Percentiles rank a stretch among this genome's conserved stretches.
phyloP scores from a whole-genome alignment of 805 yeast genomes.

The Priceomyces fermenticarens region DNA sequence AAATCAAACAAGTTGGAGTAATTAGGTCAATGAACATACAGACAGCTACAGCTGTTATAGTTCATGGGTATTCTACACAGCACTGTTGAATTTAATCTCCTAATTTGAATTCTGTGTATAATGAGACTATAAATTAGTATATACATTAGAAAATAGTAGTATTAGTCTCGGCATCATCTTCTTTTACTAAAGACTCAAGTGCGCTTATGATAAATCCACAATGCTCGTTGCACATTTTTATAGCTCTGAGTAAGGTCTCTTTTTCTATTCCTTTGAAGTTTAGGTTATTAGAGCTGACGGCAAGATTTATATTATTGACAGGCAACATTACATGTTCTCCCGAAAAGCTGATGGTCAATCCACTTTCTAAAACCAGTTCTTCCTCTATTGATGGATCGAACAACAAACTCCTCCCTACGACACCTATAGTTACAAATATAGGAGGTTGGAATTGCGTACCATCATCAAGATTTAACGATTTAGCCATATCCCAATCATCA shows the following conservation, averaged over 20 bases:
- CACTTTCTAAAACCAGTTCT: slow-evolving; percentile 83
- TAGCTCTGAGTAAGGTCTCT: slow-evolving; percentile 47
- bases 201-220: slow-evolving; percentile 65
- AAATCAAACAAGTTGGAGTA: slow-evolving; percentile 89
- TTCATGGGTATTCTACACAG: slow-evolving; percentile 80
- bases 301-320: slow-evolving; percentile 62
- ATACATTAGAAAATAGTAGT: slow-evolving; percentile 20
- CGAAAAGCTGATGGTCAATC: slow-evolving; percentile 70
- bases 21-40: slow-evolving; percentile 95
- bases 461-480: slow-evolving; percentile 34
- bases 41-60: slow-evolving; percentile 93
- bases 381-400: slow-evolving; percentile 90
- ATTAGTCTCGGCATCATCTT: slow-evolving; percentile 31
- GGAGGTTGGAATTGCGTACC: slow-evolving; percentile 60
- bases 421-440: slow-evolving; percentile 69
- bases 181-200: slow-evolving; percentile 45
- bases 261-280: slow-evolving; percentile 57
- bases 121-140: neutral
- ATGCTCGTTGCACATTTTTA: slow-evolving; percentile 54
- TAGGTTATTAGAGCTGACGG: slow-evolving; percentile 42
- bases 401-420: slow-evolving; percentile 64
- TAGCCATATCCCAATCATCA: slow-evolving; percentile 76
- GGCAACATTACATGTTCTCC: slow-evolving; percentile 71
- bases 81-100: slow-evolving; percentile 40
- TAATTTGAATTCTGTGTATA: neutral